Base-by-base conservation (phyloP, 1,284 basidiomycete genomes). In the Austroboletus novae-zelandiae region DNA sequence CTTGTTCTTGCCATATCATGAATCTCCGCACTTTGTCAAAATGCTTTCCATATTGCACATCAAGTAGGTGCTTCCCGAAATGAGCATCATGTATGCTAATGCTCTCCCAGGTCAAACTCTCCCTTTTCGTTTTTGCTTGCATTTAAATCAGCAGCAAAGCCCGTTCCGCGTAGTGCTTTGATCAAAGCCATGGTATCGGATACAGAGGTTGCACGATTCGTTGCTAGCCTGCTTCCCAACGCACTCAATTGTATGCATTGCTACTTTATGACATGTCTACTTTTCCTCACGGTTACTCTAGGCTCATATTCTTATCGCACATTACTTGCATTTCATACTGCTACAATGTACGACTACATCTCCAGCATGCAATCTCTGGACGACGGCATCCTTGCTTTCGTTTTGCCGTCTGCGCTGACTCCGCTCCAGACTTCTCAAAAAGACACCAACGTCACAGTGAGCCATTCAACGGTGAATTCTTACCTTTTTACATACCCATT, bases 1-100 rank as follows among this genome's bases (percentile, higher is more conserved):
- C 13, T 75, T 93, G 17, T 98, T 98, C 70, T 71, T 98, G 27
- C 97, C 97, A 0, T 98, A 96, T 66, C 94, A 98, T 64, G 91
- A 94, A 59, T 93, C 96, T 3, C 86, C 90, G 0, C 94, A 98
- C 66, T 99, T 99, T 68, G 81, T 89, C 9, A 95, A 96, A 65
- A 91, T 98, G 79, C 76, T 97, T 37, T 86, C 89, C 5, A 94
- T 98, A 60, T 73, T 94, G 51, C 83, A 89, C 57, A 77, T 97
- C 47, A 76, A 79, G 85, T 89, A 57, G 20, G 83, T 70, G 25
- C 14, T 40, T 31, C 1, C 39, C 20, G 5, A 18, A 9, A 2
- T 1, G 17, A 4, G 17, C 13, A 8, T 9, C 17, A 15, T 30
- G 13, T 32, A 23, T 54, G 18, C 47, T 66, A 35, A 58, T 48